Percentiles rank a stretch among this genome's conserved stretches.
phyloP scores from a whole-genome alignment of 2,329 filamentous ascomycete species.

The Pseudogymnoascus sp. region DNA sequence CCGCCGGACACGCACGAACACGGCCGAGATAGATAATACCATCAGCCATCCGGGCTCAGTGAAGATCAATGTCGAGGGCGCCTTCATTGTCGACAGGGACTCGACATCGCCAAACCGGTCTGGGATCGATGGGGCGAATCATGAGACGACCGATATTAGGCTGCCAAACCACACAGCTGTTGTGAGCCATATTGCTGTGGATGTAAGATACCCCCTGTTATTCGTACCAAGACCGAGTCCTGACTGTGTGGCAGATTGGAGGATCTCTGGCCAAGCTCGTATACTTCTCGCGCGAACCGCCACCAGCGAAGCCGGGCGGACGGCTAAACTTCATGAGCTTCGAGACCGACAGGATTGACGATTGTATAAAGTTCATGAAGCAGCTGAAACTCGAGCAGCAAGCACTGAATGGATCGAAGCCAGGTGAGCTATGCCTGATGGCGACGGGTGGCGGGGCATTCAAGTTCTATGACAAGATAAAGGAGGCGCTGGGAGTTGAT shows the following conservation, averaged over 20 bases:
- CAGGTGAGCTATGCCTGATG: conserved; percentile 77
- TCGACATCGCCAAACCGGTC: conserved; percentile 39
- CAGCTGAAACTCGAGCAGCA: conserved; percentile 76
- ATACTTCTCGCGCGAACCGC: conserved; percentile 86
- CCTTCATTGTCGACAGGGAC: conserved; percentile 89
- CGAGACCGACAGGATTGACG: conserved; percentile 88
- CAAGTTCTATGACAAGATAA: conserved; percentile 92
- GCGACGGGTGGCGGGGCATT: conserved; percentile 93
- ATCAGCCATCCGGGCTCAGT: conserved; percentile 61
- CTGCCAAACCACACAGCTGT: conserved; percentile 90
- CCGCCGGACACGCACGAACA: conserved; percentile 25
- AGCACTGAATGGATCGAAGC: conserved; percentile 61
- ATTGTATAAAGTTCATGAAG: conserved; percentile 87
- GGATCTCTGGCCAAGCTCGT: conserved; percentile 94
- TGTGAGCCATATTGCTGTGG: conserved; percentile 93
- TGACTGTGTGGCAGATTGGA: conserved; percentile 58
- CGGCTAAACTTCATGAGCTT: conserved; percentile 93
- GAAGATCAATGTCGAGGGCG: conserved; percentile 92
- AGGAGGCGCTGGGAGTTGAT: conserved; percentile 73
- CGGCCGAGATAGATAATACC: conserved; percentile 29
- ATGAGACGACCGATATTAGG: conserved; percentile 88
- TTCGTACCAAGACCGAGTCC: conserved; percentile 2
- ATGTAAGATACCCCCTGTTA: conserved; percentile 51
- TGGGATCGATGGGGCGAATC: conserved; percentile 38
- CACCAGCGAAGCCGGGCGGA: conserved; percentile 72